Base-by-base conservation (phyloP, 2,329 filamentous ascomycete species). In the Pestalotiopsis sp. region DNA sequence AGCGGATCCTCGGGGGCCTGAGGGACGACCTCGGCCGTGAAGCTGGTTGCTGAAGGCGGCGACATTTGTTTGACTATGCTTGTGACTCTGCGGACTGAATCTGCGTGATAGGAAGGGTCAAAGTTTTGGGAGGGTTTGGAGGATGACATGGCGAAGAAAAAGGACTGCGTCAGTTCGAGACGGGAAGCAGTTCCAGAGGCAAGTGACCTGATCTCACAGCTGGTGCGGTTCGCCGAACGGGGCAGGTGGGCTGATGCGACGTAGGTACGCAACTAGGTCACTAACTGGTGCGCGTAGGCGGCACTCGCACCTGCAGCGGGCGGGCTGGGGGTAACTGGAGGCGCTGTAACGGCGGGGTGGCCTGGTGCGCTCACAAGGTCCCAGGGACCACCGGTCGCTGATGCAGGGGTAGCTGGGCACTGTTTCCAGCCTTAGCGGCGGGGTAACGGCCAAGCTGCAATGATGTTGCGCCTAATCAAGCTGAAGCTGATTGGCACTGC, bases 1-100 rank as follows among this genome's bases (percentile, higher is more conserved):
- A 99, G 89, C 73, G 95, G 91, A 83, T 99, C 96, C 81, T 97
- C 95, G 62, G 96, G 95, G 70, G 96, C 96, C 82, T 95, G 92
- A 76, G 95, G 93, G 69, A 98, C 93, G 73, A 87, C 84, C 77
- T 92, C 88, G 77, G 91, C 87, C 70, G 91, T 88, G 84, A 97
- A 97, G 77, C 87, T 89, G 74, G 92, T 92, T 68, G 86, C 79
- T 76, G 83, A 82, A 75, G 82, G 79, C 72, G 89, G 86, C 78
- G 90, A 87, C 87, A 96, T 91, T 82, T 96, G 93, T 78, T 84
- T 85, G 75, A 87, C 86, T 75, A 94, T 87, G 76, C 84, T 90
- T 75, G 87, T 84, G 70, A 91, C 81, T 80, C 88, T 83, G 74
- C 84, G 82, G 70, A 86, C 71, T 61, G 77, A 77, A 80, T 80